These are phyloP conservation scores for Pogostemon cablin DNA, from an alignment of 257 asterid species.

Conservation along the genomic window DNA sequence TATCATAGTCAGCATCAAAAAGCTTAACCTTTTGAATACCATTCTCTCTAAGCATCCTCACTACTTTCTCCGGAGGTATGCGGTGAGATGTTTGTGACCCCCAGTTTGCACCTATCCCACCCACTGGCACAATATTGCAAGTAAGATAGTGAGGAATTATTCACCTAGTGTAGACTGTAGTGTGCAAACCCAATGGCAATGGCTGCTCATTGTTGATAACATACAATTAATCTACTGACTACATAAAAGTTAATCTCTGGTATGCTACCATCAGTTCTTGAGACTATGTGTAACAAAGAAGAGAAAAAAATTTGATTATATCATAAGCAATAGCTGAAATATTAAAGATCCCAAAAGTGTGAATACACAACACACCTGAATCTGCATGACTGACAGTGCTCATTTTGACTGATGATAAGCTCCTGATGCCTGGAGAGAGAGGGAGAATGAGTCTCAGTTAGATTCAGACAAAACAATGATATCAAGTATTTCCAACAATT, in stretches of 20 bases:
- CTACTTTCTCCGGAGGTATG: slow-evolving; percentile 67
- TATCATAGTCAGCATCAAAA: slow-evolving; percentile 78
- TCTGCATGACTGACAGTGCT: slow-evolving; percentile 33
- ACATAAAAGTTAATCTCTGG: background rate
- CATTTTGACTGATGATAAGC: slow-evolving; percentile 27
- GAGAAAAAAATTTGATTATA: background rate
- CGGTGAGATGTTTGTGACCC: slow-evolving; percentile 76
- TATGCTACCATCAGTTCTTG: background rate
- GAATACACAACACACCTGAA: slow-evolving; percentile 38
- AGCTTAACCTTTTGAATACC: slow-evolving; percentile 87
- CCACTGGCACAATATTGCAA: slow-evolving; percentile 30
- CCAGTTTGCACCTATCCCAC: slow-evolving; percentile 89
- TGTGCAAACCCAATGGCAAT: background rate
- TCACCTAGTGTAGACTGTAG: no score
- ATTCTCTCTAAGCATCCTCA: slow-evolving; percentile 73
- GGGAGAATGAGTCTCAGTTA: background rate
- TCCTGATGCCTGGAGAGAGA: slow-evolving; percentile 32
- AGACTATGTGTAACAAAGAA: background rate
- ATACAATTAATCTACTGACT: no score
- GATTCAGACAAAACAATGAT: no score
- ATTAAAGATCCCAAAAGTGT: background rate
- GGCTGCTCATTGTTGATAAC: background rate
- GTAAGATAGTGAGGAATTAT: no score
- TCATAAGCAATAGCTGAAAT: background rate
- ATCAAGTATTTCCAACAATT: no score